These are phyloP conservation scores for Pseudotsuga menziesii DNA, from an alignment of 75 land plant species.

Conservation along the genomic window DNA sequence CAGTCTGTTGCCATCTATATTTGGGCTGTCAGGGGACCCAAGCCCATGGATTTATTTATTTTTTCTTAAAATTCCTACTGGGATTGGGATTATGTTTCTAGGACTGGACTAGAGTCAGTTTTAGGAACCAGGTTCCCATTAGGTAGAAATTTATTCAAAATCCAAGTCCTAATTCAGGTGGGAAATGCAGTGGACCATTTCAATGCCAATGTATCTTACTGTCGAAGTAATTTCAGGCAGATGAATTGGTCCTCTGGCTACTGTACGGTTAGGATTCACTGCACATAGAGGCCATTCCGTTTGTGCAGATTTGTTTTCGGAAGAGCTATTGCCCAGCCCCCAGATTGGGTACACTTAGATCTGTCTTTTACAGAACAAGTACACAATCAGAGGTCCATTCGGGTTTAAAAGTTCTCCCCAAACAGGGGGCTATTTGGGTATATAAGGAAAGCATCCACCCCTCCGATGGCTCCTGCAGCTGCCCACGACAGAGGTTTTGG, in stretches of 20 bases:
- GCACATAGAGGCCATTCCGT: too few relatives aligned
- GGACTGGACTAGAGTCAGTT: too few relatives aligned
- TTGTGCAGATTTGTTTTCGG: too few relatives aligned
- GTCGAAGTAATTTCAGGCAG: background rate
- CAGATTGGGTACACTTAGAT: background rate
- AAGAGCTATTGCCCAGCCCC: background rate
- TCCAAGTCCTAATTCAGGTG: background rate
- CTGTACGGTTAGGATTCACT: background rate
- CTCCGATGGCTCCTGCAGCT: slow-evolving; percentile 7
- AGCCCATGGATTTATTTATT: too few relatives aligned
- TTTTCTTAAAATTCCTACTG: background rate
- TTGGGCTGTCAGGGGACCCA: slow-evolving; percentile 3
- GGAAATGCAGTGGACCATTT: background rate
- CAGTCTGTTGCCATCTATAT: slow-evolving; percentile 12
- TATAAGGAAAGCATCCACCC: background rate
- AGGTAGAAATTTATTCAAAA: background rate
- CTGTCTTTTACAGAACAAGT: background rate
- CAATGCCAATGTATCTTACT: background rate
- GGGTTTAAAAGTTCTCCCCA: background rate
- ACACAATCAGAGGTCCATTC: background rate
- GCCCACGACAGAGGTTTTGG: slow-evolving; percentile 9
- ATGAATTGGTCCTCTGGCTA: background rate
- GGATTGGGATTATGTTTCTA: background rate
- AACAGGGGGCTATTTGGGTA: background rate
- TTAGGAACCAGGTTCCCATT: too few relatives aligned